These are phyloP conservation scores for Aspergillus wentii DNA, from an alignment of 495 filamentous ascomycete species.

Conservation along the genomic window DNA sequence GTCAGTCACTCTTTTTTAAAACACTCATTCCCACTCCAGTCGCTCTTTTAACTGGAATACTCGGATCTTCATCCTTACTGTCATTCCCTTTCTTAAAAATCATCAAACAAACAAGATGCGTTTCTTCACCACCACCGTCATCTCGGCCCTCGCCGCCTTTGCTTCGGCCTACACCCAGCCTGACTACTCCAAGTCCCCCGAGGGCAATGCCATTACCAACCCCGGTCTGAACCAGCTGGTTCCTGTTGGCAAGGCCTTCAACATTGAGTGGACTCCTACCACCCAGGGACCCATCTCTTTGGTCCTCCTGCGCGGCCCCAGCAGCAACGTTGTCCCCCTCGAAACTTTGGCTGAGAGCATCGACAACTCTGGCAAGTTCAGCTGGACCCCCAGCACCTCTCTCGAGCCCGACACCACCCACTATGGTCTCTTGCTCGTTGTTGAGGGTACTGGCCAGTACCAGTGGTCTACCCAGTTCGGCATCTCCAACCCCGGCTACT, in stretches of 20 bases:
- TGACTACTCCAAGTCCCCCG: slow-evolving; percentile 40
- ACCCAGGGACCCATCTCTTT: slow-evolving; percentile 49
- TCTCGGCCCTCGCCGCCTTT: slow-evolving; percentile 45
- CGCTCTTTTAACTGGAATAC: background rate
- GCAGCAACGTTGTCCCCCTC: slow-evolving; percentile 49
- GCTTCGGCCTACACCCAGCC: slow-evolving; percentile 49
- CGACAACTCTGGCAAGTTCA: slow-evolving; percentile 53
- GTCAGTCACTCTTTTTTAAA: background rate
- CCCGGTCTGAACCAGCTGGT: slow-evolving; percentile 51
- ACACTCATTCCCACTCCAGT: background rate
- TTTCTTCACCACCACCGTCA: slow-evolving; percentile 40
- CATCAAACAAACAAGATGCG: slow-evolving; percentile 42
- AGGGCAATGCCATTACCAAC: slow-evolving; percentile 52
- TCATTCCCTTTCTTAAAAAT: slow-evolving; percentile 12
- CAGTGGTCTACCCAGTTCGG: slow-evolving; percentile 71
- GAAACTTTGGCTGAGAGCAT: slow-evolving; percentile 51
- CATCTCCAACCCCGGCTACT: slow-evolving; percentile 45
- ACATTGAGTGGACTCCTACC: slow-evolving; percentile 56
- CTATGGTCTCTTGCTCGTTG: slow-evolving; percentile 65
- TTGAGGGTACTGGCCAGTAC: slow-evolving; percentile 56
- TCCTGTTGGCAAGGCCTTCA: slow-evolving; percentile 49
- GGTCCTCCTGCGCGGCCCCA: slow-evolving; percentile 58
- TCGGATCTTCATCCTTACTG: background rate
- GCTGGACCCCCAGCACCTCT: slow-evolving; percentile 48
- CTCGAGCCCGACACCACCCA: slow-evolving; percentile 47